A percentile compares a stretch with the other conserved stretches of the same genome.
Conservation (phyloP, 257 asterid species). For the Scutellaria baicalensis region DNA sequence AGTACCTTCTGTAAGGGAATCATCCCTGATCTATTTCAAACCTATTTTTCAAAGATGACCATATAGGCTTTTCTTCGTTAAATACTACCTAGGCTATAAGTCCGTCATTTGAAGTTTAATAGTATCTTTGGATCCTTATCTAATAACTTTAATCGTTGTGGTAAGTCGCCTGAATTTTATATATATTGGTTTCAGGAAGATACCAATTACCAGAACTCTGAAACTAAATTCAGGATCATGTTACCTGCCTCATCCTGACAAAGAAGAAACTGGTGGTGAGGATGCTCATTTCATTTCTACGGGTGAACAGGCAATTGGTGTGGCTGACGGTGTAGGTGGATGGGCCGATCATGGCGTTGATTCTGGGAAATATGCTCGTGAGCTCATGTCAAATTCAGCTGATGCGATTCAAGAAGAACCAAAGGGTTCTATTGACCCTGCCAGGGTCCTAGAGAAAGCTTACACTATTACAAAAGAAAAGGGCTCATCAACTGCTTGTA, state of each 20-base stretch:
- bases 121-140: not conserved
- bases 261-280: constrained; percentile 97
- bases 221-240: constrained; percentile 79
- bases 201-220: constrained; percentile 33
- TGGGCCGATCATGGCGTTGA: constrained; percentile 83
- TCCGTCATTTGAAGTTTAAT: not conserved
- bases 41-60: not conserved
- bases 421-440: constrained; percentile 66
- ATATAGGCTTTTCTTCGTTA: not conserved
- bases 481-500: constrained; percentile 91
- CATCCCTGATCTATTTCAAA: not conserved
- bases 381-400: constrained; percentile 72
- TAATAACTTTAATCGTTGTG: not conserved
- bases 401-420: constrained; percentile 63
- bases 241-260: constrained; percentile 88
- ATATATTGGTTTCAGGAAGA: constrained; percentile 40
- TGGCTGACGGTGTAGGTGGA: constrained; percentile 95
- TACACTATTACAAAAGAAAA: constrained; percentile 48
- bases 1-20: not conserved
- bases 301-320: constrained; percentile 65
- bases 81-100: not conserved
- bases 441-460: constrained; percentile 76
- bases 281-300: constrained; percentile 84
- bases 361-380: constrained; percentile 78
- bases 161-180: not conserved